Evolutionary conservation across 345 rosid genomes (phyloP), one percentile per base, ranked within the genome.

Genomic region (Melaleuca quinquenervia): DNA sequence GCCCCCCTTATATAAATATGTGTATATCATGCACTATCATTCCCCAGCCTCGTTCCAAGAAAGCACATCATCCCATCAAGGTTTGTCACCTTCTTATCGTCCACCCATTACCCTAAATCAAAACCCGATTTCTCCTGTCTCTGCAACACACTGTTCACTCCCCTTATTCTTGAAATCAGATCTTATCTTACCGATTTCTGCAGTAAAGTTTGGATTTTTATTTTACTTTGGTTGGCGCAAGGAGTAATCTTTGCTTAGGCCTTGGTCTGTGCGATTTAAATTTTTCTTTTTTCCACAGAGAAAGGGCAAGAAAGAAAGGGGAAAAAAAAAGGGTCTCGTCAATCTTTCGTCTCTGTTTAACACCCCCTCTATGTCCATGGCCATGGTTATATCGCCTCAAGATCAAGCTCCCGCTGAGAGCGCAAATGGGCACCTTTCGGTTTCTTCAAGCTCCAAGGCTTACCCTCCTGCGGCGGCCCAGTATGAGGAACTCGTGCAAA

Each of bases 401-500:
- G 50, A 48, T 80, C 84, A 80, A 52, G 75, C 62, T 83, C 86
- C 84, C 86, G 83, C 85, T 85, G 90, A 90, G 86, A 84, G 87
- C 56, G 82, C 84, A 86, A 89, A 91, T 87, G 91, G 90, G 83
- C 88, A 87, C 74, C 87, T 87, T 82, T 86, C 91, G 14, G 84
- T 50, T 32, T 52, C 78, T 50, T n/a, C 64, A 11, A 49, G 76
- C 45, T 45, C 53, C 86, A 83, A 82, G 82, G 45, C 82, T 78
- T 92, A 90, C 88, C 94, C 96, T 86, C 87, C 94, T 27, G 84
- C 89, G 29, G 83, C 95, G 0, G 93, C 90, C 85, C 90, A 86
- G 62, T 93, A 89, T 70, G 92, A 95, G 64, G 95, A 96, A 85
- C 90, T 95, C 87, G 90, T 89, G 85, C 96, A 90, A 84, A 92